Evolutionary conservation across 2,329 filamentous ascomycete species (phyloP), one percentile per base, ranked within the genome.

Genomic region (Aspergillus fijiensis): DNA sequence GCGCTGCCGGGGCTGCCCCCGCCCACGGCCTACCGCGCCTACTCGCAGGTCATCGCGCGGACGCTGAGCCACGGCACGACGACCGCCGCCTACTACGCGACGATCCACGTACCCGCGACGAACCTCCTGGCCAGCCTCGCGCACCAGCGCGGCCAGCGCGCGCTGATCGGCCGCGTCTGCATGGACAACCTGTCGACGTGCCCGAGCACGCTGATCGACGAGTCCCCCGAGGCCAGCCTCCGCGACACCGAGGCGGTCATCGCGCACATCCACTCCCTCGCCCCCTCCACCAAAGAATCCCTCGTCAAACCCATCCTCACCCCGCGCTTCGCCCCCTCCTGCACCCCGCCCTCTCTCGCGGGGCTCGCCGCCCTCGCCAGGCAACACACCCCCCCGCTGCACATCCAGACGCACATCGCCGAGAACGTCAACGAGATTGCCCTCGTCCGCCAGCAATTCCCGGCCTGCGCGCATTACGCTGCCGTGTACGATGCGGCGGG

Each of bases 71-170:
- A 97, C 72, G 95, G 95, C 63, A 99, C 95, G 10, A 99, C 95
- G 0, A 95, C 91, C 11, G 92, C 92, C 5, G 86, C 91, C n/a
- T 98, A 98, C 82, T 98, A 90, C 75, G 94, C 94, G 60, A 98
- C 95, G 27, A 87, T 92, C 63, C 88, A 96, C 73, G 90, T 96
- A 1, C 82, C 85, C 0, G 87, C 92, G 1, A 99, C 95, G n/a
- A 97, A 96, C 72, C 84, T 96, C 7, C 87, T 99, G 5, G 90
- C 93, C 0, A 87, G 91, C 64, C 85, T 97, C 19, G 97, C 94
- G 70, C 82, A 91, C n/a, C 73, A 79, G 0, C 80, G 85, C 27
- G 95, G 95, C 49, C 95, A 99, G 77, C 84, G 95, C 56, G 95
- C 95, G 6, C 90, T 98, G 65, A 85, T 99, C 47, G 95, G 95